Evolutionary conservation across 495 filamentous ascomycete genomes (phyloP).

Genomic region (Glutinoglossum americanum): DNA sequence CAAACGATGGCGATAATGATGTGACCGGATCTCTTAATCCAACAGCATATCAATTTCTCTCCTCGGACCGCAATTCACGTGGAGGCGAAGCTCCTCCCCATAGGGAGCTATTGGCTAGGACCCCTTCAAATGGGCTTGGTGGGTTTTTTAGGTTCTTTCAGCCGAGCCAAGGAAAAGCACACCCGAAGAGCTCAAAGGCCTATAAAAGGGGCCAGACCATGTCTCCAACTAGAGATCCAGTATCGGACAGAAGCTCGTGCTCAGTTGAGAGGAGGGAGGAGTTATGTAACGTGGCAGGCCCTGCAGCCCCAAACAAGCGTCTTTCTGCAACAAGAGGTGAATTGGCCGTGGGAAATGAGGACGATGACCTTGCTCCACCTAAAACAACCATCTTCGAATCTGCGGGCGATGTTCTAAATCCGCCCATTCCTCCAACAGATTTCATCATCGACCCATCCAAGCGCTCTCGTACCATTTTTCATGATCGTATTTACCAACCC

Average conservation of each 20-base stretch:
- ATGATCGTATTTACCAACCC: conserved; percentile 86
- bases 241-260: conserved; percentile 3
- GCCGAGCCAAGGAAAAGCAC: conserved; percentile 10
- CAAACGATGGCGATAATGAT: not conserved
- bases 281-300: not conserved
- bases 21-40: not conserved
- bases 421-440: conserved; percentile 56
- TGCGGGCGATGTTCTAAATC: conserved; percentile 76
- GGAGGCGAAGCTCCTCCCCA: not conserved
- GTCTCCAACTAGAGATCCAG: conserved; percentile 18
- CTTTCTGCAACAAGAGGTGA: conserved; percentile 20
- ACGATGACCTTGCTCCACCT: conserved; percentile 44
- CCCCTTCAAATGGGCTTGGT: conserved; percentile 4
- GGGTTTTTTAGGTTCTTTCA: conserved; percentile 18
- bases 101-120: not conserved
- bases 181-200: conserved; percentile 41
- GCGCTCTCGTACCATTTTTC: conserved; percentile 85
- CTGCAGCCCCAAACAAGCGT: not conserved
- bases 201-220: conserved; percentile 60
- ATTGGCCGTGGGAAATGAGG: conserved; percentile 21
- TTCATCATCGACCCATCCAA: conserved; percentile 65
- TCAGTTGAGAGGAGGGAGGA: not conserved
- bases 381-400: conserved; percentile 88
- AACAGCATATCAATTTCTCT: not conserved
- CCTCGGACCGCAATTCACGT: not conserved